phyloP scores from a whole-genome alignment of 257 asterid species.

The Fraxinus pennsylvanica region DNA sequence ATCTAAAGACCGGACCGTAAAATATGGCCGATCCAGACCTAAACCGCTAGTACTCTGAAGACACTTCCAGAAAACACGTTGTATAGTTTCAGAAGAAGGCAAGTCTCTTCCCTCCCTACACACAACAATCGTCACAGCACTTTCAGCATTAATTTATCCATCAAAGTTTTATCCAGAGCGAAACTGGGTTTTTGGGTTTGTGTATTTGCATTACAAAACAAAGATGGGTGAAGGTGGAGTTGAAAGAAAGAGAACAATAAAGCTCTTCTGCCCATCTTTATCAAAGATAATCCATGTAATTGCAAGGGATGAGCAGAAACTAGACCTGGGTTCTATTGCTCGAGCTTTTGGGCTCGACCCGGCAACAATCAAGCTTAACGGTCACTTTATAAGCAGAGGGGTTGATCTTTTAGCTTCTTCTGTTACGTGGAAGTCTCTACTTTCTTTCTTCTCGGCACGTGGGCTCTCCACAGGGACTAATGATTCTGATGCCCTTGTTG shows the following conservation, averaged over 20 bases:
- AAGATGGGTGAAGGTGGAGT: conserved; percentile 34
- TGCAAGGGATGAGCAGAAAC: conserved; percentile 58
- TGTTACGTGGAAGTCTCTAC: conserved; percentile 86
- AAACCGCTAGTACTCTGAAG: not conserved
- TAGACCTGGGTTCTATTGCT: conserved; percentile 74
- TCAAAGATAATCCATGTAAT: conserved; percentile 46
- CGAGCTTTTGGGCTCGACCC: conserved; percentile 81
- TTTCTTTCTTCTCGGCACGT: conserved; percentile 72
- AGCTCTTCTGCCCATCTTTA: conserved; percentile 52
- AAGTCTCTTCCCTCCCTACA: not conserved
- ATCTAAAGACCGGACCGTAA: too few species aligned
- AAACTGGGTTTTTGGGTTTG: not conserved
- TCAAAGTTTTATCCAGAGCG: not conserved
- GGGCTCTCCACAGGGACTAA: conserved; percentile 65
- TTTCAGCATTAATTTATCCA: not conserved
- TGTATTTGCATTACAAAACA: not conserved
- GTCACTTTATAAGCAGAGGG: conserved; percentile 85
- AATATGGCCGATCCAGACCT: too few species aligned
- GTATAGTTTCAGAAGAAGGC: conserved; percentile 17
- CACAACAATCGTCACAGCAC: not conserved
- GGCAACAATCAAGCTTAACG: conserved; percentile 66
- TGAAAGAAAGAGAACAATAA: conserved; percentile 42
- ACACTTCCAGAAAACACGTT: conserved; percentile 48
- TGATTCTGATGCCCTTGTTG: conserved; percentile 56
- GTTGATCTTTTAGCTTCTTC: conserved; percentile 70